A percentile compares a stretch with the other conserved stretches of the same genome.
Conservation (phyloP, 176 grass and related monocot species). For the Saccharum spontaneum region DNA sequence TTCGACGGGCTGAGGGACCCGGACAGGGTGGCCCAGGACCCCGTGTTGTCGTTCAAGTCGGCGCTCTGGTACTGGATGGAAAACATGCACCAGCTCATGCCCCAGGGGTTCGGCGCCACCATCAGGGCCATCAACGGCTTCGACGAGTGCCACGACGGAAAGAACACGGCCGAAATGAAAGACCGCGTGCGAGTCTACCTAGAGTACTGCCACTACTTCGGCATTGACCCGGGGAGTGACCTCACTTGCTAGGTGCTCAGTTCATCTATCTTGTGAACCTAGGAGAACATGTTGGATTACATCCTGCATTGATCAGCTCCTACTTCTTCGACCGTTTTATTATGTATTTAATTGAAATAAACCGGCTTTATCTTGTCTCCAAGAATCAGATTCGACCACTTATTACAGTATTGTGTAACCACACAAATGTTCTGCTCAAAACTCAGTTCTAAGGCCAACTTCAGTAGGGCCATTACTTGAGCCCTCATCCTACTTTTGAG, state of each 20-base stretch:
- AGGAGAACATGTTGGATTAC: background rate
- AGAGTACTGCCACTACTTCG: background rate
- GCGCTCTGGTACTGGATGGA: slow-evolving; percentile 84
- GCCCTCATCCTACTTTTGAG: no score
- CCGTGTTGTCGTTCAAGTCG: slow-evolving; percentile 60
- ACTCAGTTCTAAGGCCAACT: no score
- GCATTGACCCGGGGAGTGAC: background rate
- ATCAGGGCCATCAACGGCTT: slow-evolving; percentile 50
- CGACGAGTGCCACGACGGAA: slow-evolving; percentile 46
- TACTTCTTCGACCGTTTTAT: background rate
- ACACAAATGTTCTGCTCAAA: no score
- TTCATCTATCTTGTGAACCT: background rate
- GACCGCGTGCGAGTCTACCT: background rate
- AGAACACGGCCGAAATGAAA: background rate
- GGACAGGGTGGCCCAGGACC: slow-evolving; percentile 57
- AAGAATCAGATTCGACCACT: no score
- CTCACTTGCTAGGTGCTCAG: background rate
- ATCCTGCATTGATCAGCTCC: background rate
- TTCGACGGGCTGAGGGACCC: slow-evolving; percentile 48
- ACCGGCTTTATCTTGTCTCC: no score
- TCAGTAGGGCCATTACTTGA: no score
- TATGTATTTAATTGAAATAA: no score
- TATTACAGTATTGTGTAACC: no score
- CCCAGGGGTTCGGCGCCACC: slow-evolving; percentile 57
- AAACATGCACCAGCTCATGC: slow-evolving; percentile 47